Evolutionary conservation across 192 early-diverging fungal species (phyloP).

Genomic region (Coemansia sp.): DNA sequence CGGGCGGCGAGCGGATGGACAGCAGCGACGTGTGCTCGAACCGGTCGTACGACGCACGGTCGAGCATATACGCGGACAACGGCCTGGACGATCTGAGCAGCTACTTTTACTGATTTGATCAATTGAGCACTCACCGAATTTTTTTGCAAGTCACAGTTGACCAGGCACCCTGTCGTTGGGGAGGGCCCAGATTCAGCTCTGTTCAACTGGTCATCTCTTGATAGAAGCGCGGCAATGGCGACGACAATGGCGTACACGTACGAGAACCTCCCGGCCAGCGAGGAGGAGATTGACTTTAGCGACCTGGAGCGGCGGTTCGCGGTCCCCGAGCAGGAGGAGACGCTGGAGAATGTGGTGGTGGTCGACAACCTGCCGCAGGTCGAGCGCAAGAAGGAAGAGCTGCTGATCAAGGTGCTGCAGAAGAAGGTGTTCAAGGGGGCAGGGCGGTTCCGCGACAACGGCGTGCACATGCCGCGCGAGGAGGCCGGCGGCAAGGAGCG

Average conservation of each 20-base stretch:
- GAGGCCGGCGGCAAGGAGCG: slow-evolving; percentile 56
- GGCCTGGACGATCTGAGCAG: slow-evolving; percentile 20
- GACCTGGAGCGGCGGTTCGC: slow-evolving; percentile 76
- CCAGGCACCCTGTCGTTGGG: background rate
- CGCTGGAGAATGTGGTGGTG: slow-evolving; percentile 77
- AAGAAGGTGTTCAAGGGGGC: slow-evolving; percentile 72
- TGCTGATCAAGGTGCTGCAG: slow-evolving; percentile 63
- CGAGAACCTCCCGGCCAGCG: slow-evolving; percentile 58
- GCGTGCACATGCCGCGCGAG: slow-evolving; percentile 85
- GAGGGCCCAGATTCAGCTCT: background rate
- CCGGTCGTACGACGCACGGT: slow-evolving; percentile 8
- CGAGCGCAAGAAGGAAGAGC: slow-evolving; percentile 78
- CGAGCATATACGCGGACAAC: slow-evolving; percentile 22
- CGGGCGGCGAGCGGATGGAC: slow-evolving; percentile 23
- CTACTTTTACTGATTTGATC: slow-evolving; percentile 18
- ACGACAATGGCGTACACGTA: slow-evolving; percentile 47
- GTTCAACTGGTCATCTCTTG: background rate
- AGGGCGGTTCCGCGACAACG: slow-evolving; percentile 74
- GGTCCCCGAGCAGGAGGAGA: slow-evolving; percentile 69
- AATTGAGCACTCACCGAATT: too few relatives aligned
- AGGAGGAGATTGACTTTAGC: slow-evolving; percentile 83
- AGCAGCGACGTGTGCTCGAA: slow-evolving; percentile 6
- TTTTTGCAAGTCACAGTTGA: background rate
- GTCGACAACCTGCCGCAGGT: slow-evolving; percentile 90
- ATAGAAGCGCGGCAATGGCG: too few relatives aligned